A percentile compares a stretch with the other conserved stretches of the same genome.
Evolutionary conservation across 345 rosid genomes (phyloP).

Genomic region (Abelmoschus esculentus): DNA sequence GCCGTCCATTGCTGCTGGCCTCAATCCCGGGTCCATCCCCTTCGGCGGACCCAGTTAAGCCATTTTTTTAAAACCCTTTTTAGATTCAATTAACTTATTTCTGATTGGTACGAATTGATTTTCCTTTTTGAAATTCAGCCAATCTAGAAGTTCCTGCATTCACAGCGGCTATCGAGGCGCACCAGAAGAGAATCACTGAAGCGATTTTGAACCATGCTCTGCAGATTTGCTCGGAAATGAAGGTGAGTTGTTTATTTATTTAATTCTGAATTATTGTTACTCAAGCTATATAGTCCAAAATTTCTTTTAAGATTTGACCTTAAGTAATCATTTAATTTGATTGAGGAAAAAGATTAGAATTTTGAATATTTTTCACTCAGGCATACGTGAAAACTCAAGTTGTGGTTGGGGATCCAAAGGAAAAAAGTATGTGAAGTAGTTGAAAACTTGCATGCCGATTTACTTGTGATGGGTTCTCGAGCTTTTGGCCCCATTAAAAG

Average conservation of each 20-base stretch:
- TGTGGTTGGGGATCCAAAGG: conserved; percentile 74
- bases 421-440: conserved; percentile 72
- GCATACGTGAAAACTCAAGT: conserved; percentile 58
- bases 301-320: background rate
- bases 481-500: conserved; percentile 81
- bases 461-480: conserved; percentile 80
- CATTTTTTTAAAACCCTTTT: background rate
- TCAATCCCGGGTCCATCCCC: conserved; percentile 78
- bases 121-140: conserved; percentile 23
- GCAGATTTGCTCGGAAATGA: conserved; percentile 48
- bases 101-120: background rate
- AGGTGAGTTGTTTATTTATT: conserved; percentile 23
- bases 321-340: background rate
- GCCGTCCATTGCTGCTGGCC: conserved; percentile 62
- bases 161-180: conserved; percentile 75
- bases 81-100: conserved; percentile 1
- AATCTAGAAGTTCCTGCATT: conserved; percentile 82
- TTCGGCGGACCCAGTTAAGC: conserved; percentile 87
- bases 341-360: background rate
- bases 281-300: background rate
- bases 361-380: conserved; percentile 23
- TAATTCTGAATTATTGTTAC: background rate
- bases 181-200: conserved; percentile 66
- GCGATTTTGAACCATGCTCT: conserved; percentile 52
- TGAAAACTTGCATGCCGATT: conserved; percentile 54